A percentile compares a stretch with the other conserved stretches of the same genome.
These are phyloP conservation scores for Nakazawaea wyomingensis DNA, from an alignment of 805 yeast species.

Conservation along the genomic window DNA sequence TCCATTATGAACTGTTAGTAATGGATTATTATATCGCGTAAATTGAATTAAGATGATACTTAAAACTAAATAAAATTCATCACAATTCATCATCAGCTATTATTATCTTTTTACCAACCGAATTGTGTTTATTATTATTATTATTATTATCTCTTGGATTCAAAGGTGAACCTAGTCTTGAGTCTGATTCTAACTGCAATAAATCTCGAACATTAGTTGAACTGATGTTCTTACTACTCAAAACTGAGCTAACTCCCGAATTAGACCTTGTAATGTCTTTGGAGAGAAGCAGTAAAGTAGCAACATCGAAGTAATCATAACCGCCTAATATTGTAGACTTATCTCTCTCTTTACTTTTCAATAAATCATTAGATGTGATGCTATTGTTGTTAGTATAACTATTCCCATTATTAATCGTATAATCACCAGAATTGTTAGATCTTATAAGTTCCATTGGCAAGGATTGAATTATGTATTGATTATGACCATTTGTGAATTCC, in stretches of 20 bases:
- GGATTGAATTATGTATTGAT: constrained; percentile 23
- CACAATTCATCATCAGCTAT: constrained; percentile 9
- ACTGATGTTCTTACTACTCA: constrained; percentile 23
- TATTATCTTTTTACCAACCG: constrained; percentile 8
- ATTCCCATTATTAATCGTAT: background rate
- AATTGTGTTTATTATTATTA: too few relatives aligned
- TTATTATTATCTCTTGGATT: constrained; percentile 4
- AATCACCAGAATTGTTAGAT: constrained; percentile 22
- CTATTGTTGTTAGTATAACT: constrained; percentile 1
- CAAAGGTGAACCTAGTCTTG: constrained; percentile 6
- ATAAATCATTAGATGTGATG: background rate
- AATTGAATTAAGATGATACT: too few relatives aligned
- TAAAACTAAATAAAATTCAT: too few relatives aligned
- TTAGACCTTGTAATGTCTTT: constrained; percentile 15
- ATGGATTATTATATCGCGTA: too few relatives aligned
- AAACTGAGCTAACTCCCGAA: constrained; percentile 19
- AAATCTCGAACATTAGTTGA: constrained; percentile 16
- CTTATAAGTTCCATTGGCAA: constrained; percentile 27
- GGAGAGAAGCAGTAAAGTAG: constrained; percentile 45
- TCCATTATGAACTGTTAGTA: too few relatives aligned
- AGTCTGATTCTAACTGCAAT: constrained; percentile 4
- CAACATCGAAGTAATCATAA: constrained; percentile 57
- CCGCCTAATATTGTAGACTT: constrained; percentile 45
- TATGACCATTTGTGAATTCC: constrained; percentile 8
- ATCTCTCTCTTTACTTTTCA: constrained; percentile 7